These are phyloP conservation scores for Blastocystis sp. DNA, from an alignment of 352 stramenopile genomes.

Conservation along the genomic window DNA sequence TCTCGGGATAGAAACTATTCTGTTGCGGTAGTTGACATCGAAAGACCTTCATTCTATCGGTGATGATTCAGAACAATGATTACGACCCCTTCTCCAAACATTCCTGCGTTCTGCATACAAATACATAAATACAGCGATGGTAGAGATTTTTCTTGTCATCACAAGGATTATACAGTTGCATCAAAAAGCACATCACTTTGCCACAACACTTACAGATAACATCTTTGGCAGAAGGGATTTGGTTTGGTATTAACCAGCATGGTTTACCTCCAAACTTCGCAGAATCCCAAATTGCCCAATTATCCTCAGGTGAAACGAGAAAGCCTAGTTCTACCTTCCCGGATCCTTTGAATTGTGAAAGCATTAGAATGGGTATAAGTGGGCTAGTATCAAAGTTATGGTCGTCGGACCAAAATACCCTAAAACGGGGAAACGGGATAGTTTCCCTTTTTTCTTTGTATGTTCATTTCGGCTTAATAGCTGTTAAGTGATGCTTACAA, in stretches of 20 bases:
- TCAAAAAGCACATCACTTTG: slow-evolving; percentile 57
- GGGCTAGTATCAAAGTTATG: no score
- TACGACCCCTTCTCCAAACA: slow-evolving; percentile 61
- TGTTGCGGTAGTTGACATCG: slow-evolving; percentile 54
- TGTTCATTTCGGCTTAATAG: neutral
- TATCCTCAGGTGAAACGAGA: slow-evolving; percentile 48
- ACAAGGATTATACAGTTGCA: slow-evolving; percentile 60
- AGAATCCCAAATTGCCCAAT: slow-evolving; percentile 62
- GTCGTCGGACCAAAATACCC: no score
- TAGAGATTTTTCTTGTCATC: slow-evolving; percentile 34
- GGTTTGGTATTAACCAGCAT: slow-evolving; percentile 46
- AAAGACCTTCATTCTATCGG: slow-evolving; percentile 2
- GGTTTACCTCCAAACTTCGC: slow-evolving; percentile 65
- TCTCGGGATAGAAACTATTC: slow-evolving; percentile 48
- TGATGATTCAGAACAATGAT: neutral
- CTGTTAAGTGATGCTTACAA: slow-evolving; percentile 23
- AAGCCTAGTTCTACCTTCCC: slow-evolving; percentile 46
- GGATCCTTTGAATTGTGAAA: neutral
- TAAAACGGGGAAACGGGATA: neutral
- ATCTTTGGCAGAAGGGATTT: slow-evolving; percentile 6
- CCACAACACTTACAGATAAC: slow-evolving; percentile 30
- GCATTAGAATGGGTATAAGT: no score
- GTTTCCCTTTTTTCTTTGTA: slow-evolving; percentile 11
- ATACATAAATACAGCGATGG: slow-evolving; percentile 66
- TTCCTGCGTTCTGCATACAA: slow-evolving; percentile 60